Percentiles rank a stretch among this genome's conserved stretches.
Conservation (phyloP, 257 asterid genomes). For the Voacanga thouarsii region DNA sequence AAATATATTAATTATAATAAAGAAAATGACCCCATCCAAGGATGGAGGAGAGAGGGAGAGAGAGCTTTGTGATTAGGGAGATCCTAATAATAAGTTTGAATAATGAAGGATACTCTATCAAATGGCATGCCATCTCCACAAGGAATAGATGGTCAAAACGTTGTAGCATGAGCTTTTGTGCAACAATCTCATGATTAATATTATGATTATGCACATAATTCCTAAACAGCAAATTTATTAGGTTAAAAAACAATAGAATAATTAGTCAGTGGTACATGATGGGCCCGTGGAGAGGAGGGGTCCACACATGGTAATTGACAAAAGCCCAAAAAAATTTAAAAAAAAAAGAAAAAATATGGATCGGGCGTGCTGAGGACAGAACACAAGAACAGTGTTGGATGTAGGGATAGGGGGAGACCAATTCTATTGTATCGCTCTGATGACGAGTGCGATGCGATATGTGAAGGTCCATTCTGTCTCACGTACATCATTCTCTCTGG, state of each 20-base stretch:
- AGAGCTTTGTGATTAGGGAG: no score
- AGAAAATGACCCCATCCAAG: no score
- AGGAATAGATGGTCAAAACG: slow-evolving; percentile 4
- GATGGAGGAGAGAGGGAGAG: no score
- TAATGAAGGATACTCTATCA: neutral
- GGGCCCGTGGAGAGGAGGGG: neutral
- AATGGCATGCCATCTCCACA: neutral
- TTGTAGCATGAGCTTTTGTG: slow-evolving; percentile 12
- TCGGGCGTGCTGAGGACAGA: slow-evolving; percentile 21
- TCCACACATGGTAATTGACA: neutral
- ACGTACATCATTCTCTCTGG: neutral
- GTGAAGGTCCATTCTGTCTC: slow-evolving; percentile 13
- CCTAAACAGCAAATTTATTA: neutral
- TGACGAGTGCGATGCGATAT: neutral
- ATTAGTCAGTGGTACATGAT: neutral
- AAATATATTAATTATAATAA: no score
- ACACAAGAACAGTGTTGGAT: slow-evolving; percentile 13
- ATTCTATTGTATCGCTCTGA: slow-evolving; percentile 9
- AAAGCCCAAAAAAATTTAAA: neutral
- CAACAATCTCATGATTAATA: slow-evolving; percentile 18
- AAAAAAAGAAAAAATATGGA: neutral
- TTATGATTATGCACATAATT: slow-evolving; percentile 16
- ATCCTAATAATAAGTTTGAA: no score
- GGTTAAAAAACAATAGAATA: neutral
- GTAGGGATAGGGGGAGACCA: slow-evolving; percentile 25